A percentile compares a stretch with the other conserved stretches of the same genome.
phyloP scores from a whole-genome alignment of 495 filamentous ascomycete species.

The Penicillium coprophilum region DNA sequence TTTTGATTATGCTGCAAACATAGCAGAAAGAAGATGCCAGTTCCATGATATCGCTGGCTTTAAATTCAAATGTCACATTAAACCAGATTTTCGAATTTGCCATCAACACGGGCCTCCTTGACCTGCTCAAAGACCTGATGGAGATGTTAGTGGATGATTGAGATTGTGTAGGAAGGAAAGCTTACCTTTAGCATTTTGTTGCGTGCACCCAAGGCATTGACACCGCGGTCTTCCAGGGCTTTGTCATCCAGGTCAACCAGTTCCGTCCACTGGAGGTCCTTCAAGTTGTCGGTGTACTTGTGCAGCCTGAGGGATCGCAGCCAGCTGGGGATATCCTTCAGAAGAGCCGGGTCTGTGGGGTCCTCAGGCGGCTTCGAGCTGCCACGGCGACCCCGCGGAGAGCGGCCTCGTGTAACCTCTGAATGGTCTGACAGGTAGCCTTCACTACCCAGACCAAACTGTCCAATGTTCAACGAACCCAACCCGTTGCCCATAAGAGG shows the following conservation, averaged over 20 bases:
- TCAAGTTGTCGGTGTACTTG: constrained; percentile 98
- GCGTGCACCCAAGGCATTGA: constrained; percentile 90
- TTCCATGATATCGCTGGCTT: constrained; percentile 25
- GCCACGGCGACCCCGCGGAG: constrained; percentile 87
- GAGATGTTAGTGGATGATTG: constrained; percentile 18
- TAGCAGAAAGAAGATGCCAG: constrained; percentile 37
- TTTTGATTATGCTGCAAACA: constrained; percentile 53
- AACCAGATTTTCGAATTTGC: constrained; percentile 54
- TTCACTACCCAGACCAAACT: constrained; percentile 72
- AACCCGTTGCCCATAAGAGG: constrained; percentile 74
- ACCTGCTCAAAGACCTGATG: constrained; percentile 88
- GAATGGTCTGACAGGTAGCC: constrained; percentile 96
- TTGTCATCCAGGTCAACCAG: constrained; percentile 89
- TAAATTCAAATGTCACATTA: constrained; percentile 21
- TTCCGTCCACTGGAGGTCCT: constrained; percentile 96
- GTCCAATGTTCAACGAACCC: constrained; percentile 67
- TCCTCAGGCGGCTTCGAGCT: constrained; percentile 98
- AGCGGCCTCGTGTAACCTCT: constrained; percentile 83
- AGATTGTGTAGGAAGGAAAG: constrained; percentile 1
- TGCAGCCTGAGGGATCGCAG: constrained; percentile 90
- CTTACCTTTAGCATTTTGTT: constrained; percentile 97
- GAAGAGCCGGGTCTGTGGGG: constrained; percentile 83
- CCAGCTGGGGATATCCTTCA: constrained; percentile 97
- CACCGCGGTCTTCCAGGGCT: constrained; percentile 87
- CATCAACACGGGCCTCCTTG: constrained; percentile 70